phyloP scores from a whole-genome alignment of 441 rosid species.

The Geranium incanum region DNA sequence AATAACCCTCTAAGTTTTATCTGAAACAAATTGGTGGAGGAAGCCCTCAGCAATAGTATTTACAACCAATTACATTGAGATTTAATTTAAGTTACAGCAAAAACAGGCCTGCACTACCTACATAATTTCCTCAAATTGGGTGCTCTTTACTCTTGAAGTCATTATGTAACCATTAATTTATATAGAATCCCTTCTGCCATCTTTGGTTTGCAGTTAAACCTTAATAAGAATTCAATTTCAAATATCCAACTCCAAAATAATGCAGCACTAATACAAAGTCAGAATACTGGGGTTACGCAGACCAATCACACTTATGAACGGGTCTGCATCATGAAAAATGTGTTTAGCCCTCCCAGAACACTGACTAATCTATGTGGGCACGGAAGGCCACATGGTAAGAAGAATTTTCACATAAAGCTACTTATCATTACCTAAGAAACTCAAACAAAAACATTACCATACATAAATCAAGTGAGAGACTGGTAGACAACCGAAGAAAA shows the following conservation, averaged over 20 bases:
- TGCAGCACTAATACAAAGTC: not conserved
- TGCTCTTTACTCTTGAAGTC: not conserved
- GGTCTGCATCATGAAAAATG: too few species aligned
- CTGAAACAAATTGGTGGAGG: slow-evolving; percentile 31
- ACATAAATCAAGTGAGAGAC: not conserved
- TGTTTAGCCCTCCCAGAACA: too few species aligned
- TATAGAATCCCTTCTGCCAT: slow-evolving; percentile 1
- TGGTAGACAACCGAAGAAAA: slow-evolving; percentile 4
- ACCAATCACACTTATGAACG: not conserved
- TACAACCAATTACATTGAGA: not conserved
- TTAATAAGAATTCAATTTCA: slow-evolving; percentile 1
- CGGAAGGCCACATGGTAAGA: too few species aligned
- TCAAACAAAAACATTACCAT: not conserved
- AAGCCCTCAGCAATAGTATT: not conserved
- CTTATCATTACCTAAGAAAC: not conserved
- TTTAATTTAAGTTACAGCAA: slow-evolving; percentile 12
- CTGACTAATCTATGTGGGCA: too few species aligned
- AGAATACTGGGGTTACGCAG: not conserved
- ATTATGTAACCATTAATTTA: not conserved
- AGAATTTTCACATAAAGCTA: not conserved
- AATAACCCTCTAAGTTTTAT: slow-evolving; percentile 88
- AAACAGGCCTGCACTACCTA: not conserved
- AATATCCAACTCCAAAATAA: not conserved
- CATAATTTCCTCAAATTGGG: not conserved
- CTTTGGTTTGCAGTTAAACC: not conserved